Conservation (phyloP, 2,329 filamentous ascomycete species). For the Magnaporthiopsis incrustans region DNA sequence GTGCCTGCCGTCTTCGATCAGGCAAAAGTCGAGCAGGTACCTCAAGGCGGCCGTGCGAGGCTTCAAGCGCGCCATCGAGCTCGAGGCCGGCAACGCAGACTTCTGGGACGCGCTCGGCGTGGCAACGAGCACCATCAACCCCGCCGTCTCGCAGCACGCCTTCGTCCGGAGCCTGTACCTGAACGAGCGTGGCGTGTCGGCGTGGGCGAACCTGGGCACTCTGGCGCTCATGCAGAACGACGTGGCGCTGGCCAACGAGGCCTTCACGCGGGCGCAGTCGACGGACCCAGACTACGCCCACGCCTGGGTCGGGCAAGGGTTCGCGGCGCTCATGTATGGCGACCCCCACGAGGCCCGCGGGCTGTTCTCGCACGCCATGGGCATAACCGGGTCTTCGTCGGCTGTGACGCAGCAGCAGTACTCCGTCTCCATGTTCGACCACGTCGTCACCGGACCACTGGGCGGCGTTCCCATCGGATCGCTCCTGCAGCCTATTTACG, state of each 20-base stretch:
- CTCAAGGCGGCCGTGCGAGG: conserved; percentile 76
- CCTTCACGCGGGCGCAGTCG: conserved; percentile 85
- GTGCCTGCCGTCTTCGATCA: conserved; percentile 46
- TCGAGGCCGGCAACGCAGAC: conserved; percentile 87
- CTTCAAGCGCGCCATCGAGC: conserved; percentile 92
- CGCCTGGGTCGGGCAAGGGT: conserved; percentile 89
- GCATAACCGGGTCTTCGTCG: conserved; percentile 75
- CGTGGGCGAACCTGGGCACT: conserved; percentile 87
- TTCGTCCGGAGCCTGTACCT: conserved; percentile 89
- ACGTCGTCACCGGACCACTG: conserved; percentile 53
- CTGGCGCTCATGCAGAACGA: conserved; percentile 83
- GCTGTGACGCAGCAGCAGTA: conserved; percentile 71
- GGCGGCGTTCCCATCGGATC: conserved; percentile 43
- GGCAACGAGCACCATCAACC: conserved; percentile 77
- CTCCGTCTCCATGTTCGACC: conserved; percentile 73
- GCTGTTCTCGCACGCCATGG: conserved; percentile 89
- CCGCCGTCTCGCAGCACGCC: conserved; percentile 83
- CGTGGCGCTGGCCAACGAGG: conserved; percentile 74
- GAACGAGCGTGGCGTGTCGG: conserved; percentile 75
- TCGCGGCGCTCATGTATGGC: conserved; percentile 71
- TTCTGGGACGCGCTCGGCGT: conserved; percentile 97
- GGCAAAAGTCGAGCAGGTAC: conserved; percentile 57
- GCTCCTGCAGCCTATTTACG: conserved; percentile 82
- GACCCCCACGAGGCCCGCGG: conserved; percentile 70
- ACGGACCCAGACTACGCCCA: conserved; percentile 89